Evolutionary conservation across 2,329 filamentous ascomycete genomes (phyloP).

Genomic region (Fusarium piperis): DNA sequence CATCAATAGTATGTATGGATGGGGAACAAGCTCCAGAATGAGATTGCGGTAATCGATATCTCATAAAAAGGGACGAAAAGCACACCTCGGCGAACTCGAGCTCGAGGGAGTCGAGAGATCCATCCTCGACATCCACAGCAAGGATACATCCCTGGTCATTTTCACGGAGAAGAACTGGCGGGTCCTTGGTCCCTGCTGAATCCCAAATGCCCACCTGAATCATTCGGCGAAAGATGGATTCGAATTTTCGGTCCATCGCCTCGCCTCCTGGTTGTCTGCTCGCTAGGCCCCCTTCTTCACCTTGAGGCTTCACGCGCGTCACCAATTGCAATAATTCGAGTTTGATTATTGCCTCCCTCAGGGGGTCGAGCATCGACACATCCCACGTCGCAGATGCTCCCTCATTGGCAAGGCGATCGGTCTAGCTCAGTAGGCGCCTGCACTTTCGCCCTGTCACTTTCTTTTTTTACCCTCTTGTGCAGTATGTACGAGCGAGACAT

Average conservation of each 20-base stretch:
- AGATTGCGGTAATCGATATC: background rate
- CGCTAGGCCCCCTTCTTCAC: background rate
- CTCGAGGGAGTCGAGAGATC: background rate
- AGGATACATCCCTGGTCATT: background rate
- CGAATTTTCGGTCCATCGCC: slow-evolving; percentile 1
- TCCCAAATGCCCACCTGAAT: slow-evolving; percentile 32
- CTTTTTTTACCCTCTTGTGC: background rate
- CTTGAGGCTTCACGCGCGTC: background rate
- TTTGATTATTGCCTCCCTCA: slow-evolving; percentile 15
- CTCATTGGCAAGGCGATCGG: slow-evolving; percentile 16
- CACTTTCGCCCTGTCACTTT: background rate
- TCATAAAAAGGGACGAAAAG: background rate
- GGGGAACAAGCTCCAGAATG: background rate
- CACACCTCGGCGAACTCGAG: background rate
- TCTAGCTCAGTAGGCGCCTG: slow-evolving; percentile 5
- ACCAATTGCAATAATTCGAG: slow-evolving; percentile 2
- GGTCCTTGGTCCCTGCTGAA: slow-evolving; percentile 15
- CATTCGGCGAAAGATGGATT: slow-evolving; percentile 13
- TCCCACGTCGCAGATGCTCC: background rate
- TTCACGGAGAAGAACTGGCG: slow-evolving; percentile 1
- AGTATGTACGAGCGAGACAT: background rate
- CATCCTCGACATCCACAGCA: background rate
- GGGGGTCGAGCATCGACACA: background rate
- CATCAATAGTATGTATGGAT: background rate
- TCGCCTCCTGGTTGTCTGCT: slow-evolving; percentile 3